A percentile compares a stretch with the other conserved stretches of the same genome.
These are phyloP conservation scores for Diplocarpon mali DNA, from an alignment of 2,329 filamentous ascomycete genomes.

Conservation along the genomic window DNA sequence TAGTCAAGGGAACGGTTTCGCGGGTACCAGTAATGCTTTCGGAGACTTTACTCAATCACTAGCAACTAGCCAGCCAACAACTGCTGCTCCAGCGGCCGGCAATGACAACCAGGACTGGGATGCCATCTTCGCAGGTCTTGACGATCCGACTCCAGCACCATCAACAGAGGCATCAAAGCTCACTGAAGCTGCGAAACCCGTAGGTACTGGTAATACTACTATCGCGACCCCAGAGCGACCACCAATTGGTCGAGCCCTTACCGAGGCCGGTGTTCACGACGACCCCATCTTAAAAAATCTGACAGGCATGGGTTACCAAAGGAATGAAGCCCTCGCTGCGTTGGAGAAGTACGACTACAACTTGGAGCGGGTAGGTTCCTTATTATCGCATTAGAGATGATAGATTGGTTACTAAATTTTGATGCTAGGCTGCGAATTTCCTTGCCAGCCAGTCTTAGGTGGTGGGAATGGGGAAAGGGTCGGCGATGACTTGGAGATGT, in stretches of 20 bases:
- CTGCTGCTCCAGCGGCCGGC: slow-evolving; percentile 27
- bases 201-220: slow-evolving; percentile 12
- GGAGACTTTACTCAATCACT: slow-evolving; percentile 41
- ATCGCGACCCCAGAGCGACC: slow-evolving; percentile 26
- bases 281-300: slow-evolving; percentile 85
- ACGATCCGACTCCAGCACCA: slow-evolving; percentile 29
- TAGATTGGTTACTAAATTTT: slow-evolving; percentile 3
- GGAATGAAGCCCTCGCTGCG: slow-evolving; percentile 62
- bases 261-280: slow-evolving; percentile 68
- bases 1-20: slow-evolving; percentile 19
- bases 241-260: slow-evolving; percentile 55
- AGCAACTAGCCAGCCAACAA: slow-evolving; percentile 27
- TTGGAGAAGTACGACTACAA: slow-evolving; percentile 96
- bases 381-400: neutral
- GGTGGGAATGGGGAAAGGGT: neutral
- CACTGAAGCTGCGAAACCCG: slow-evolving; percentile 1
- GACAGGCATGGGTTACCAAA: slow-evolving; percentile 78
- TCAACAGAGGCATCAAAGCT: slow-evolving; percentile 19
- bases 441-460: slow-evolving; percentile 26
- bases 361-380: slow-evolving; percentile 68
- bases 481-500: slow-evolving; percentile 9
- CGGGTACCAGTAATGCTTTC: slow-evolving; percentile 20
- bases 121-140: slow-evolving; percentile 76
- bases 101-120: slow-evolving; percentile 76
- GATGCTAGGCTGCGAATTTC: slow-evolving; percentile 27